These are phyloP conservation scores for Penicillium lagena DNA, from an alignment of 495 filamentous ascomycete species.

Conservation along the genomic window DNA sequence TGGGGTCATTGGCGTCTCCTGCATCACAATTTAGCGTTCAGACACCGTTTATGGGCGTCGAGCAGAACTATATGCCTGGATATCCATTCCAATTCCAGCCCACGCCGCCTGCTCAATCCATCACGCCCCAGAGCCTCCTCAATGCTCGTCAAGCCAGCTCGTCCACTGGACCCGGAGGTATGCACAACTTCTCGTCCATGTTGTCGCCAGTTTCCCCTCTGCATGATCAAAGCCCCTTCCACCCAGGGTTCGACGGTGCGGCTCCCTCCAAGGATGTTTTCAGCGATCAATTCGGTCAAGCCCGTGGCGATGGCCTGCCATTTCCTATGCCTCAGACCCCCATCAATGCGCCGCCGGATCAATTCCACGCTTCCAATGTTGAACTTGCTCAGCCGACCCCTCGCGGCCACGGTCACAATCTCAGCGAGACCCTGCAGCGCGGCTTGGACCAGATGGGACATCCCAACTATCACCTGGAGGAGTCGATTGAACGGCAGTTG, in stretches of 20 bases:
- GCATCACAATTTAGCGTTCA: conserved; percentile 39
- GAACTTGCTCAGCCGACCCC: conserved; percentile 62
- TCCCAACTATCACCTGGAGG: conserved; percentile 69
- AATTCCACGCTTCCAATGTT: conserved; percentile 41
- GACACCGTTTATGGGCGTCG: conserved; percentile 36
- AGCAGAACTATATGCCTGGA: conserved; percentile 30
- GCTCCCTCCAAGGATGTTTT: conserved; percentile 15
- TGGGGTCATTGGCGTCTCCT: conserved; percentile 55
- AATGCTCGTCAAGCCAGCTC: conserved; percentile 30
- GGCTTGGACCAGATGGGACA: conserved; percentile 71
- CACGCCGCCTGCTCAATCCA: conserved; percentile 36
- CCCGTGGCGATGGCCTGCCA: conserved; percentile 20
- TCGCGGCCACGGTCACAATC: conserved; percentile 56
- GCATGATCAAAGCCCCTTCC: conserved; percentile 29
- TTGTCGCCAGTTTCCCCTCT: conserved; percentile 40
- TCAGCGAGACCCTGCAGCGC: conserved; percentile 70
- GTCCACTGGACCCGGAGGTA: conserved; percentile 22
- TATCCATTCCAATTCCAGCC: conserved; percentile 40
- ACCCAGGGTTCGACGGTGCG: conserved; percentile 22
- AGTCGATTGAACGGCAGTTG: conserved; percentile 63
- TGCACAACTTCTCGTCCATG: conserved; percentile 36
- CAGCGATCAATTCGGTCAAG: conserved; percentile 14
- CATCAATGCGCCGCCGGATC: conserved; percentile 27
- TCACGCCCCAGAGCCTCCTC: conserved; percentile 39
- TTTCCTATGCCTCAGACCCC: conserved; percentile 28